These are phyloP conservation scores for Starmerella asiatica DNA, from an alignment of 805 yeast genomes.

Conservation along the genomic window DNA sequence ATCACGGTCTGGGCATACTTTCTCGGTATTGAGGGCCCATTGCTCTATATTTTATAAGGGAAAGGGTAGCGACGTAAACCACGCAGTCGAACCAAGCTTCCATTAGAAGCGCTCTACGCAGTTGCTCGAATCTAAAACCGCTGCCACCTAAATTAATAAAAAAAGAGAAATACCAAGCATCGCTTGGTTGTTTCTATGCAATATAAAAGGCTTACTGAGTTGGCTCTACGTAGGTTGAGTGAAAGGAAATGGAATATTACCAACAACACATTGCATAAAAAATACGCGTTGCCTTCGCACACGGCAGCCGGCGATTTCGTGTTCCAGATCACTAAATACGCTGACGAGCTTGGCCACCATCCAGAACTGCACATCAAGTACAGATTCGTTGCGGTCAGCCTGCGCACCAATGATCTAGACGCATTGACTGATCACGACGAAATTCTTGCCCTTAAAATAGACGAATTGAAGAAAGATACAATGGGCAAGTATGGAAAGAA, in stretches of 20 bases:
- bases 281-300: conserved; percentile 16
- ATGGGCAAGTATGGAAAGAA: not conserved
- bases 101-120: no score
- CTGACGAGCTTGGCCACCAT: conserved; percentile 20
- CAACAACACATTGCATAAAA: conserved; percentile 10
- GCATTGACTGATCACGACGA: conserved; percentile 16
- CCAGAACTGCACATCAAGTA: conserved; percentile 19
- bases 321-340: conserved; percentile 12
- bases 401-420: conserved; percentile 18
- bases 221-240: conserved; percentile 2
- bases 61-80: no score
- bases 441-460: conserved; percentile 15
- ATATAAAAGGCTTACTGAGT: conserved; percentile 1
- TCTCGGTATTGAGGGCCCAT: no score
- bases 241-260: conserved; percentile 10
- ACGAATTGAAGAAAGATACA: not conserved
- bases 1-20: no score
- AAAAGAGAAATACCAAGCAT: no score
- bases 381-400: conserved; percentile 13
- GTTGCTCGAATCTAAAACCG: no score
- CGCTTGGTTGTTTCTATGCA: no score
- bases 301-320: conserved; percentile 19
- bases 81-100: no score
- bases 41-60: no score
- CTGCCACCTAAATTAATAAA: no score